Conservation (phyloP, 2,329 filamentous ascomycete genomes). For the Fonsecaea multimorphosa region DNA sequence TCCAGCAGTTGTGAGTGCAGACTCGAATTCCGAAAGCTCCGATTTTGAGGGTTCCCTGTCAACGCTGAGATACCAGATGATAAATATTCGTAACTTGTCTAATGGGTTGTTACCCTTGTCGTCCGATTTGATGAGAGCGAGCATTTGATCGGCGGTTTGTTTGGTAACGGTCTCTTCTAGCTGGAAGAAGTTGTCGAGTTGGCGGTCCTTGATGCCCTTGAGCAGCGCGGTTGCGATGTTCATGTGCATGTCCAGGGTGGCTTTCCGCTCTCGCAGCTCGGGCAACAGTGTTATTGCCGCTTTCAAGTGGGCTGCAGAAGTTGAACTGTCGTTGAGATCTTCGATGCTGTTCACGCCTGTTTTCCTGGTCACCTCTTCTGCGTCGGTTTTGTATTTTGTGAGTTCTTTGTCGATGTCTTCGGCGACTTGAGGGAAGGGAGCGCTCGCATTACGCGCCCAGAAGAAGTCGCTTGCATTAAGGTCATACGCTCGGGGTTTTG, state of each 20-base stretch:
- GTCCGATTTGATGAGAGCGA: constrained; percentile 81
- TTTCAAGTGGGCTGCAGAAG: constrained; percentile 92
- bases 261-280: constrained; percentile 89
- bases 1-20: constrained; percentile 76
- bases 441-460: constrained; percentile 88
- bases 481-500: constrained; percentile 89
- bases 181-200: constrained; percentile 95
- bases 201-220: constrained; percentile 88
- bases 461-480: constrained; percentile 91
- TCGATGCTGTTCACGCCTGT: constrained; percentile 92
- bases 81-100: constrained; percentile 91
- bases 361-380: constrained; percentile 91
- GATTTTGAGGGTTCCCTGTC: constrained; percentile 83
- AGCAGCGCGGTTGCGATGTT: constrained; percentile 84
- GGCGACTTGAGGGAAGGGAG: constrained; percentile 93
- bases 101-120: constrained; percentile 81
- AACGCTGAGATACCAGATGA: constrained; percentile 96
- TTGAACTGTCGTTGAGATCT: constrained; percentile 85
- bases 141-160: constrained; percentile 84
- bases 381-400: constrained; percentile 93
- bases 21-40: constrained; percentile 86
- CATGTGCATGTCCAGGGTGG: constrained; percentile 98
- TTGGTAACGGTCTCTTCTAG: constrained; percentile 91
- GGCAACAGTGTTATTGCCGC: constrained; percentile 92
- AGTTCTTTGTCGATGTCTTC: constrained; percentile 95